Percentiles rank a stretch among this genome's conserved stretches.
These are phyloP conservation scores for Entrophospora sp. DNA, from an alignment of 192 early-diverging fungal species.

Conservation along the genomic window DNA sequence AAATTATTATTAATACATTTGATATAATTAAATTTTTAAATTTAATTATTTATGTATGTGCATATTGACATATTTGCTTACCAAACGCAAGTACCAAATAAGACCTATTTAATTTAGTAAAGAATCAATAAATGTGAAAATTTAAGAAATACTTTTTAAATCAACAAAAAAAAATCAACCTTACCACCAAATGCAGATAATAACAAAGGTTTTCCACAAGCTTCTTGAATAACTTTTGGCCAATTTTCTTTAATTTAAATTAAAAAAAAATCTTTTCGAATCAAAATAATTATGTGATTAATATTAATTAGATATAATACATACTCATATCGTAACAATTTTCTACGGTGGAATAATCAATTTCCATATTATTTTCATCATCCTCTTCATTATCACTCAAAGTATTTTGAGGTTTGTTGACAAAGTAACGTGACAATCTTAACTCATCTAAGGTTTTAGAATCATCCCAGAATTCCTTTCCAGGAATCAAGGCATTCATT, in stretches of 20 bases:
- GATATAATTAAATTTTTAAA: too few species aligned
- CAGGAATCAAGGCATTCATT: slow-evolving; percentile 57
- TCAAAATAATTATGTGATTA: neutral
- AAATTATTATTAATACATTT: too few species aligned
- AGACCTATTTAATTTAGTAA: slow-evolving; percentile 61
- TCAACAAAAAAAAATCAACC: neutral
- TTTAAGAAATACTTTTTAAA: neutral
- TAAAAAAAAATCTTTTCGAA: neutral
- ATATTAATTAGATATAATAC: too few species aligned
- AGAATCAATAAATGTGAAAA: neutral
- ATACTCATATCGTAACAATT: too few species aligned
- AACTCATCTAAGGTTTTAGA: slow-evolving; percentile 52
- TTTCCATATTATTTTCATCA: neutral
- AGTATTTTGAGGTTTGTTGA: slow-evolving; percentile 1
- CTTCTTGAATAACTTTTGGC: slow-evolving; percentile 37
- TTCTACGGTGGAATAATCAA: too few species aligned
- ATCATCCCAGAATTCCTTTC: slow-evolving; percentile 62
- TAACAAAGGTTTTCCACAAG: slow-evolving; percentile 25
- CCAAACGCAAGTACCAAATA: slow-evolving; percentile 77
- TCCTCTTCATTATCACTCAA: slow-evolving; percentile 8
- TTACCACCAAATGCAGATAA: slow-evolving; percentile 35
- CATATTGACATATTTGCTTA: too few species aligned
- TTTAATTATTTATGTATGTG: too few species aligned
- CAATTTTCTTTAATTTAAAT: slow-evolving; percentile 25
- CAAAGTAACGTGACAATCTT: slow-evolving; percentile 51